These are phyloP conservation scores for Zalerion maritima DNA, from an alignment of 495 filamentous ascomycete species.

Conservation along the genomic window DNA sequence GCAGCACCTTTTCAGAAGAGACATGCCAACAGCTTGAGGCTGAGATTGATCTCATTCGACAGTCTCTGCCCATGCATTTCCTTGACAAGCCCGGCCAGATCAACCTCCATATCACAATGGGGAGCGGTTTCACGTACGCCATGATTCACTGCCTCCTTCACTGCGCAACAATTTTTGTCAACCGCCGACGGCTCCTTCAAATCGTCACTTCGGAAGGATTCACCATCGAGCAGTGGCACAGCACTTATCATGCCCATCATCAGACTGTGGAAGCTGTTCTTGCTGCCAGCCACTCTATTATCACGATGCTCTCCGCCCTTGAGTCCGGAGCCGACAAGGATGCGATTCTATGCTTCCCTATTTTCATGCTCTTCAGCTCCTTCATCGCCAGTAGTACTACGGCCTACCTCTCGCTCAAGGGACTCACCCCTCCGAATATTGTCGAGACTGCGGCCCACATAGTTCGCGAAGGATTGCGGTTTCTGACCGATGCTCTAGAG, in stretches of 20 bases:
- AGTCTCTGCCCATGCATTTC: conserved; percentile 30
- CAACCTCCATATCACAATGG: conserved; percentile 38
- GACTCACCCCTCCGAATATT: conserved; percentile 28
- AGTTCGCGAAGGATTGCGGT: conserved; percentile 32
- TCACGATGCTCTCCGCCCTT: conserved; percentile 27
- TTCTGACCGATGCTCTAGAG: conserved; percentile 31
- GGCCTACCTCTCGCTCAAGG: conserved; percentile 34
- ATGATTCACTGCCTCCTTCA: conserved; percentile 37
- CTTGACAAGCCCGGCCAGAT: conserved; percentile 35
- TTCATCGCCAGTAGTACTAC: conserved; percentile 36
- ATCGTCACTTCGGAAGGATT: conserved; percentile 30
- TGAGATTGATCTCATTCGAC: conserved; percentile 29
- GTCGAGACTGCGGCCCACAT: conserved; percentile 30
- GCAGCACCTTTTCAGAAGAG: conserved; percentile 29
- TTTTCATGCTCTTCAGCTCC: conserved; percentile 37
- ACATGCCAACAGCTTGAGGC: conserved; percentile 26
- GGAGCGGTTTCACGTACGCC: conserved; percentile 34
- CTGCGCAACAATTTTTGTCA: conserved; percentile 35
- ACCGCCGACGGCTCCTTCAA: conserved; percentile 35
- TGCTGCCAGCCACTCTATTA: conserved; percentile 33
- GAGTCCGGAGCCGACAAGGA: conserved; percentile 34
- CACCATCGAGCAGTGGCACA: conserved; percentile 29
- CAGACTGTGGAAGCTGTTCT: conserved; percentile 31
- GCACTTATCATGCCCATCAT: conserved; percentile 18
- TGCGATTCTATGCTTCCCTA: conserved; percentile 31